Conservation (phyloP, 495 filamentous ascomycete genomes). For the Aspergillus baeticus region DNA sequence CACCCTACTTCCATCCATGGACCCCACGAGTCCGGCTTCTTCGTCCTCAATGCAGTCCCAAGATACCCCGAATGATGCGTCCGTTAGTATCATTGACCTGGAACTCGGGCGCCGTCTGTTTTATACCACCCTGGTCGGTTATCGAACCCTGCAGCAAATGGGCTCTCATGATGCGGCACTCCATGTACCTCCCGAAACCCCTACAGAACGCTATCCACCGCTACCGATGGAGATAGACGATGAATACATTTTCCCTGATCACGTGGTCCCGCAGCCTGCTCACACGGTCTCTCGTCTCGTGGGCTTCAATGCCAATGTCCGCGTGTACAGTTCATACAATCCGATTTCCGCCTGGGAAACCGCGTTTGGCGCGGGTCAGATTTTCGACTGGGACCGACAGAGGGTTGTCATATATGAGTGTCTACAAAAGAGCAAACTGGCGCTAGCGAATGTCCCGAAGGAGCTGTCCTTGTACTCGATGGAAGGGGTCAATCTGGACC, state of each 20-base stretch:
- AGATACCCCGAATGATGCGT: constrained; percentile 24
- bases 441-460: constrained; percentile 57
- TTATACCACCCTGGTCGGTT: constrained; percentile 69
- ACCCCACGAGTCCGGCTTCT: constrained; percentile 28
- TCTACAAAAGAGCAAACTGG: constrained; percentile 57
- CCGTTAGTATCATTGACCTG: constrained; percentile 66
- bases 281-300: constrained; percentile 60
- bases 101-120: constrained; percentile 79
- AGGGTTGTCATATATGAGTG: constrained; percentile 60
- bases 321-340: constrained; percentile 70
- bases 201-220: constrained; percentile 74
- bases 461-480: constrained; percentile 54
- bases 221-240: constrained; percentile 79
- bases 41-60: constrained; percentile 25
- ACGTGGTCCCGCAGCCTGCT: constrained; percentile 62
- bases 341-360: constrained; percentile 67
- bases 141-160: constrained; percentile 64
- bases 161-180: constrained; percentile 63
- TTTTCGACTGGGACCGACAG: constrained; percentile 74
- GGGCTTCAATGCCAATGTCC: constrained; percentile 76
- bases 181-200: constrained; percentile 67
- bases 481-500: constrained; percentile 1
- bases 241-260: constrained; percentile 63
- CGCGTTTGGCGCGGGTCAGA: constrained; percentile 66
- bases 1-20: constrained; percentile 17